Conservation (phyloP, 2,329 filamentous ascomycete species). For the Trichocomaceae sp. region DNA sequence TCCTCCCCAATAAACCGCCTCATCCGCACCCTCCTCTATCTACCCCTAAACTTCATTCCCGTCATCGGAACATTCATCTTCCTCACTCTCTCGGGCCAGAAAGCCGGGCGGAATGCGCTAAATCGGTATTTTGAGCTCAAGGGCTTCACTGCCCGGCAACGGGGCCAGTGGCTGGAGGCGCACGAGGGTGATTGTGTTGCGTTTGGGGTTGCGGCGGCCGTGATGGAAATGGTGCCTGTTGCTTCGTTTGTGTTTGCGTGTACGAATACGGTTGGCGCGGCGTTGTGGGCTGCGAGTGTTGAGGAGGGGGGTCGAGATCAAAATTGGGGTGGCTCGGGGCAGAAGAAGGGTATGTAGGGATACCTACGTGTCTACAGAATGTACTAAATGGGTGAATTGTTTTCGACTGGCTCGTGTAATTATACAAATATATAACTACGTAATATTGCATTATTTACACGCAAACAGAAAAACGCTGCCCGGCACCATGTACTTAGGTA, state of each 20-base stretch:
- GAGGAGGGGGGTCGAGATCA: constrained; percentile 48
- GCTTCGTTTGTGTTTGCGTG: constrained; percentile 79
- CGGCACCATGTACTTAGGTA: not conserved
- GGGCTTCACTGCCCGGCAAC: constrained; percentile 62
- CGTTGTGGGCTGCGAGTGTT: constrained; percentile 87
- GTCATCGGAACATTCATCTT: constrained; percentile 79
- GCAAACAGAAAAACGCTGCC: not conserved
- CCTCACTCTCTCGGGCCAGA: constrained; percentile 64
- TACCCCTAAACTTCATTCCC: constrained; percentile 89
- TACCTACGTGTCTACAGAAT: not conserved
- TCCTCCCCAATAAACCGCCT: constrained; percentile 44
- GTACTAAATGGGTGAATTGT: not conserved
- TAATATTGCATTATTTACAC: not conserved
- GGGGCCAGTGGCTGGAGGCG: constrained; percentile 61
- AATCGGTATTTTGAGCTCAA: constrained; percentile 85
- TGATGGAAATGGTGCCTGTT: constrained; percentile 79
- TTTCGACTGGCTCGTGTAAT: too few species aligned
- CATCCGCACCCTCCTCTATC: constrained; percentile 72
- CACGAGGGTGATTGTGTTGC: constrained; percentile 72
- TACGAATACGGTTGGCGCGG: constrained; percentile 86
- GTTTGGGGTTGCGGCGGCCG: constrained; percentile 72
- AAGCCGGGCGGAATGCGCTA: constrained; percentile 49
- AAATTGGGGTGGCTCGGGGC: constrained; percentile 18
- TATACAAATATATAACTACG: not conserved
- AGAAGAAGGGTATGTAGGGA: constrained; percentile 24